phyloP scores from a whole-genome alignment of 2,329 filamentous ascomycete species.

The Aspergillus calidoustus region DNA sequence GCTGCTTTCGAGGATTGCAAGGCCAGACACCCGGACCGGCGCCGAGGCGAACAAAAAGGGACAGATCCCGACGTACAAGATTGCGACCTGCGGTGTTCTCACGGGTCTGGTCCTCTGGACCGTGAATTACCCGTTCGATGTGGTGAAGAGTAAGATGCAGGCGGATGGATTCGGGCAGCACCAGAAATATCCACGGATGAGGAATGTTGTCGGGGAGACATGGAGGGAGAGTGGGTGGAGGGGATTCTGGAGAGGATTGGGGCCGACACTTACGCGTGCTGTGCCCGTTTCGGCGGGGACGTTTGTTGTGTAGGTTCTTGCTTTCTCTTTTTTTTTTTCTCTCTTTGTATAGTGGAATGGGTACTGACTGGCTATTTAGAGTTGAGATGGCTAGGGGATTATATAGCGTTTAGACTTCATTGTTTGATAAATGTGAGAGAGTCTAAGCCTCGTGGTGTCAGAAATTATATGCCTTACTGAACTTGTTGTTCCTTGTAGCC shows the following conservation, averaged over 20 bases:
- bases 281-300: conserved; percentile 96
- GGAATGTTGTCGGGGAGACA: conserved; percentile 80
- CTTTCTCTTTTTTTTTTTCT: not conserved
- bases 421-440: not conserved
- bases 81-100: conserved; percentile 88
- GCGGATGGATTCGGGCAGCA: conserved; percentile 78
- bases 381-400: conserved; percentile 4
- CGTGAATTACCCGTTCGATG: conserved; percentile 88
- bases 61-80: conserved; percentile 77
- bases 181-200: conserved; percentile 75
- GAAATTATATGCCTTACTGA: not conserved
- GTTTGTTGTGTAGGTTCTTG: conserved; percentile 67
- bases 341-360: not conserved
- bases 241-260: conserved; percentile 92
- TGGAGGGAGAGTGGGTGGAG: conserved; percentile 72
- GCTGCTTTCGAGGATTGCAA: conserved; percentile 71
- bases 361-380: not conserved
- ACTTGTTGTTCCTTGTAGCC: not conserved
- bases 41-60: conserved; percentile 63
- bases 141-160: conserved; percentile 99
- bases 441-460: not conserved
- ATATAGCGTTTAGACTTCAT: not conserved
- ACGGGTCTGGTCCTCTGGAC: conserved; percentile 93
- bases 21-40: no score
- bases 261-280: conserved; percentile 84